Base-by-base conservation (phyloP, 1,139 yeast genomes). In the Zygotorulaspora mrakii region DNA sequence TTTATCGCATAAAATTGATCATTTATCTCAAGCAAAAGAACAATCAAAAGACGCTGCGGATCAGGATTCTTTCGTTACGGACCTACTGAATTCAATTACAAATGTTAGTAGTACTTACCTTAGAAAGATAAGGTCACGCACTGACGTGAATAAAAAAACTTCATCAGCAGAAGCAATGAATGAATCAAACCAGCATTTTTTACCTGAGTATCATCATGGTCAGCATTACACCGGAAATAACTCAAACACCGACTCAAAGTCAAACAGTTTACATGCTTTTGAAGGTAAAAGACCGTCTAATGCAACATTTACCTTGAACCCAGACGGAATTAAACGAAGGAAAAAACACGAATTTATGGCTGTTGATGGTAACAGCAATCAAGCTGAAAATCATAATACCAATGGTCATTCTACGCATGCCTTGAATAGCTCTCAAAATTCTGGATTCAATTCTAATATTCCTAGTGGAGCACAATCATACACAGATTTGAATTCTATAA, bases 321-420 rank as follows among this genome's bases (percentile, higher is more conserved):
- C 64, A 2, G 56, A 57, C 29, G 63, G 61, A 2, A 55, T 60
- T 11, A 59, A 59, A 42, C 52, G 51, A 35, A 47, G 63, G 10
- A 52, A 44, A 30, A 48, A 44, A 26, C 37, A 38, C 12, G 36
- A 31, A 11, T n/a, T 31, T 3, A 16, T 6, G n/a, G 21, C 9
- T 16, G n/a, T 5, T 10, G 16, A 14, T 14, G 13, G 4, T n/a
- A 12, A 11, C 3, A 32, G 12, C n/a, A 26, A n/a, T 9, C 12
- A 18, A 27, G 3, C 3, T 28, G 21, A 28, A 14, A 5, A 14
- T 17, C 31, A 22, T 11, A 10, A 21, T 17, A 10, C 4, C 31
- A 14, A 13, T n/a, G 23, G 23, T 12, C 14, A 23, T 24, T n/a
- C n/a, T 12, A 4, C 6, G 9, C 22, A 33, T 5, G 17, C 35